Conservation (phyloP, 148 eudicot genomes). For the Silene uniflora region DNA sequence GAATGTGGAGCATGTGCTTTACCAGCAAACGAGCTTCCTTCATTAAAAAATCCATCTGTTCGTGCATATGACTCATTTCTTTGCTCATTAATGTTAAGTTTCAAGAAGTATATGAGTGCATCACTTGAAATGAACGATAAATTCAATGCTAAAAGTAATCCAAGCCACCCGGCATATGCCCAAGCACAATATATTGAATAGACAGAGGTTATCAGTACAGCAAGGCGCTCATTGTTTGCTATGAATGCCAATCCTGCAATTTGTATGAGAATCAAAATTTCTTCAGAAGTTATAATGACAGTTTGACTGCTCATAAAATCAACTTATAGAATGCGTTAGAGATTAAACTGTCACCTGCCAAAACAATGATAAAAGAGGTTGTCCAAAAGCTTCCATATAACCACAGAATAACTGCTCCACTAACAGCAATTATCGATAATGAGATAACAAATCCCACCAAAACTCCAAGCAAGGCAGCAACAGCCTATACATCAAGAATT, state of each 20-base stretch:
- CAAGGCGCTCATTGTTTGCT: conserved; percentile 62
- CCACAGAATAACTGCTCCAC: conserved; percentile 46
- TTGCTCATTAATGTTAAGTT: conserved; percentile 51
- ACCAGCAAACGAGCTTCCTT: conserved; percentile 37
- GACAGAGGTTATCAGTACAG: conserved; percentile 51
- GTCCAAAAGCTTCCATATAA: conserved; percentile 50
- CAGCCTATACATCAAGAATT: conserved; percentile 38
- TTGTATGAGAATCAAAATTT: neutral
- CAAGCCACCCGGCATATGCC: conserved; percentile 82
- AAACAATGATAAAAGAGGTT: conserved; percentile 38
- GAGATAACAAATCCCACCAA: conserved; percentile 57
- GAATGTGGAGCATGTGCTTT: conserved; percentile 38
- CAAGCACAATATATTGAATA: conserved; percentile 86
- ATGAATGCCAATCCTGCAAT: conserved; percentile 71
- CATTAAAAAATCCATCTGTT: conserved; percentile 54
- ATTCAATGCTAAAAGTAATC: conserved; percentile 60
- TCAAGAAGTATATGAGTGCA: conserved; percentile 60
- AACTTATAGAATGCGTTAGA: neutral
- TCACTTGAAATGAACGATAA: conserved; percentile 88
- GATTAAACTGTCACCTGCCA: conserved; percentile 53
- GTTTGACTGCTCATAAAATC: neutral
- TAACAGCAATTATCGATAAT: conserved; percentile 35
- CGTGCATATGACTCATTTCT: conserved; percentile 47
- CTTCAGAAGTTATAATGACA: conserved; percentile 2
- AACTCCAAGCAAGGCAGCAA: conserved; percentile 55